Base-by-base conservation (phyloP, 2,329 filamentous ascomycete genomes). In the Eutypella sp. region DNA sequence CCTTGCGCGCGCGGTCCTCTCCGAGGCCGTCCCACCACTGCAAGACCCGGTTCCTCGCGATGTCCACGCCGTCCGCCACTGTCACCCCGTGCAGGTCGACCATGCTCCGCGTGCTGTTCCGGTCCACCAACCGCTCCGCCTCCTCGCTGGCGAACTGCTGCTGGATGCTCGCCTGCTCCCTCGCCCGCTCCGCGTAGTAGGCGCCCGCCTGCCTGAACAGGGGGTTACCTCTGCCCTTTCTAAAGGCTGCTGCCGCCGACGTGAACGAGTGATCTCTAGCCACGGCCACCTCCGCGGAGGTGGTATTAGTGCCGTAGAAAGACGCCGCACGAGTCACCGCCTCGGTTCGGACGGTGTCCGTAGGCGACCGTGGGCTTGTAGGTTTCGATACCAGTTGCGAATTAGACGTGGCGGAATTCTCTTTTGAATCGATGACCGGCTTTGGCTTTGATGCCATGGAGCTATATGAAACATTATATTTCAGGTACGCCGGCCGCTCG, bases 31-130 rank as follows among this genome's bases (percentile, higher is more conserved):
- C 70, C 91, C 90, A 96, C 92, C 92, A 97, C 9, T 62, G 63
- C 52, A 78, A 73, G 0, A 87, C 84, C 31, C 75, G 76, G 40
- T 82, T 75, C 24, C 78, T 76, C 1, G 87, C 83, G 52, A 96
- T 96, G 3, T 87, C 75, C 24, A 90, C 82, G 2, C 87, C 92
- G 62, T 95, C 87, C 41, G 82, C 73, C 1, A 96, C 90, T 38
- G 76, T 82, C 5, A 96, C 81, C 5, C 89, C 89, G 63, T 97
- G 92, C 22, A 97, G 71, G 64, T 97, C 92, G 7, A 95, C 72
- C 18, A 75, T 70, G 1, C 67, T 72, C 2, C 63, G 48, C 0
- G 74, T 75, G 42, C 87, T 91, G 59, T 90, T 85, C 9, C 68
- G 61, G 10, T 82, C 74, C 1, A 92, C 91, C 3, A 85, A 73